Percentiles rank a stretch among this genome's conserved stretches.
Evolutionary conservation across 345 rosid species (phyloP).

Genomic region (Ceriops tagal): DNA sequence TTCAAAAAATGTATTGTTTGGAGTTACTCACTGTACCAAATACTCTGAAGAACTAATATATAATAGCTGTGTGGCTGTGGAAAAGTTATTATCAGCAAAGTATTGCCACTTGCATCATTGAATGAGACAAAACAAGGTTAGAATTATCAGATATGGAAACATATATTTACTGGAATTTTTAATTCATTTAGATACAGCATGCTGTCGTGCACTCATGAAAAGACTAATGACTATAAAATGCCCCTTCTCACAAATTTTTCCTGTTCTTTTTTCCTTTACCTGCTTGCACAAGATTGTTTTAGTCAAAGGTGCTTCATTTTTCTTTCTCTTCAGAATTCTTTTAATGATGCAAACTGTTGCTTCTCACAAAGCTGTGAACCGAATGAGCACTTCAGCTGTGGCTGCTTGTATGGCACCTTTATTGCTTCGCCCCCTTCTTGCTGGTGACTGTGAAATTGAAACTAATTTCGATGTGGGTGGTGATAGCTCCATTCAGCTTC

Average conservation of each 20-base stretch:
- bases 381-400: constrained; percentile 96
- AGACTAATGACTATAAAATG: too few relatives aligned
- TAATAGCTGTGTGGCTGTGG: too few relatives aligned
- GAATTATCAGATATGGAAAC: too few relatives aligned
- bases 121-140: too few relatives aligned
- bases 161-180: too few relatives aligned
- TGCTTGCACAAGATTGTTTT: not conserved
- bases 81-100: too few relatives aligned
- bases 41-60: too few relatives aligned
- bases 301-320: constrained; percentile 9
- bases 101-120: too few relatives aligned
- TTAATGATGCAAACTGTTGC: constrained; percentile 88
- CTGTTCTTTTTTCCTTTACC: not conserved
- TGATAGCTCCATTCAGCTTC: constrained; percentile 88
- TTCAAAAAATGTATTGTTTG: too few relatives aligned
- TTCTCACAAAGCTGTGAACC: constrained; percentile 65
- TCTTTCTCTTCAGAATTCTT: constrained; percentile 65
- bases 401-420: constrained; percentile 99
- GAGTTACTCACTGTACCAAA: too few relatives aligned
- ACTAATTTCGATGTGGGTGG: constrained; percentile 87
- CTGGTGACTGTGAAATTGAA: constrained; percentile 96
- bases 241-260: constrained; percentile 6
- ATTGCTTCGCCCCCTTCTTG: constrained; percentile 94
- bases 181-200: too few relatives aligned
- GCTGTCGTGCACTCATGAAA: not conserved